Conservation (phyloP, 805 yeast genomes). For the Grigorovia transvaalensis region DNA sequence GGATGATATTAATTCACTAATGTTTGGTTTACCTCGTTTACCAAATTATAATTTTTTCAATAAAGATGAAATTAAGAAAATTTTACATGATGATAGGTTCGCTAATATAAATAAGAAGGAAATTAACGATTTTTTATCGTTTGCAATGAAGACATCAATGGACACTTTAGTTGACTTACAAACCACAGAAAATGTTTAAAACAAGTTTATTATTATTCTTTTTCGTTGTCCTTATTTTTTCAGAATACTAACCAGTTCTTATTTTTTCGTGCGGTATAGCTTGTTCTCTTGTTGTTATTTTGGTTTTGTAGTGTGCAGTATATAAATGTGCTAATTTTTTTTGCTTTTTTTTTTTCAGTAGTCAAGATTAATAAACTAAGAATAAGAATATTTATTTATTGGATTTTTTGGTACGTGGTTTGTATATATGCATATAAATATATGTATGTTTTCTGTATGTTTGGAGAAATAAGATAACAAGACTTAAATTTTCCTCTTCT, state of each 20-base stretch:
- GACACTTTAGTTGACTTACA: slow-evolving; percentile 6
- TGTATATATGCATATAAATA: too few relatives aligned
- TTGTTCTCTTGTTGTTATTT: too few relatives aligned
- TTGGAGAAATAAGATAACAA: too few relatives aligned
- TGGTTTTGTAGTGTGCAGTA: too few relatives aligned
- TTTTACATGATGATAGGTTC: slow-evolving; percentile 3
- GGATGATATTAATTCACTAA: slow-evolving; percentile 40
- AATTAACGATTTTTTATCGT: slow-evolving; percentile 8
- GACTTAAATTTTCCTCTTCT: neutral
- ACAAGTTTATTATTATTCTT: too few relatives aligned
- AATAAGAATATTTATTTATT: neutral
- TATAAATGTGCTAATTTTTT: too few relatives aligned
- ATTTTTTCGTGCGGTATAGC: too few relatives aligned
- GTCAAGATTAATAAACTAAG: neutral
- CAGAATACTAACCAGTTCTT: too few relatives aligned
- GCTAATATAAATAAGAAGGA: neutral
- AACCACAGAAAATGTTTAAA: slow-evolving; percentile 1
- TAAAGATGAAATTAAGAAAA: slow-evolving; percentile 1
- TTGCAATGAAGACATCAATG: slow-evolving; percentile 12
- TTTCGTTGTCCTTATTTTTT: too few relatives aligned
- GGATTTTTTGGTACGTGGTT: too few relatives aligned
- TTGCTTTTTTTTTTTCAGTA: too few relatives aligned
- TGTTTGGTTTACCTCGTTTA: slow-evolving; percentile 63
- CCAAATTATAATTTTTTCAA: slow-evolving; percentile 47
- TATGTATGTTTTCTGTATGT: neutral